Evolutionary conservation across 305 asterid genomes (phyloP).

Genomic region (Rubia tinctorum): DNA sequence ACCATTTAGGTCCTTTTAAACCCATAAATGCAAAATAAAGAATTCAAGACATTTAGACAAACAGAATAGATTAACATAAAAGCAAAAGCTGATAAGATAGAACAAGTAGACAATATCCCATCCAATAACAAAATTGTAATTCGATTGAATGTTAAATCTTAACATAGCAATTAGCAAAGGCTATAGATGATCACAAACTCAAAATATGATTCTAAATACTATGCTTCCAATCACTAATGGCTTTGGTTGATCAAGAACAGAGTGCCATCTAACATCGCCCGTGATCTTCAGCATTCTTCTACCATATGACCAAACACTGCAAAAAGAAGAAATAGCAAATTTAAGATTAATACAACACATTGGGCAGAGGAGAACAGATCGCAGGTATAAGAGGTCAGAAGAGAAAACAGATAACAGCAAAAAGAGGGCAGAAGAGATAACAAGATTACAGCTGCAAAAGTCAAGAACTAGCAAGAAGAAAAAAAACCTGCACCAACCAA

Average conservation of each 20-base stretch:
- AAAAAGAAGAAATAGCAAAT: not conserved
- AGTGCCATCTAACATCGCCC: conserved; percentile 1
- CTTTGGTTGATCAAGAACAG: not conserved
- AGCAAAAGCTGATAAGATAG: not conserved
- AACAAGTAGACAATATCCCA: not conserved
- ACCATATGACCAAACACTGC: conserved; percentile 6
- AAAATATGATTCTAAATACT: conserved; percentile 8
- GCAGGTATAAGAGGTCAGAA: too few species aligned
- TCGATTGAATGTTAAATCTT: not conserved
- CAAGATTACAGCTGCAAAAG: too few species aligned
- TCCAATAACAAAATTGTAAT: not conserved
- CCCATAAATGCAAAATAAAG: too few species aligned
- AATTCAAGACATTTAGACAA: too few species aligned
- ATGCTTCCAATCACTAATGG: conserved; percentile 16
- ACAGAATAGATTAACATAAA: too few species aligned
- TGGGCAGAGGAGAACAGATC: too few species aligned
- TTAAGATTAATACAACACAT: too few species aligned
- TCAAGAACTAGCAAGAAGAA: too few species aligned
- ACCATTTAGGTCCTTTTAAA: too few species aligned
- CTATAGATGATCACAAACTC: not conserved
- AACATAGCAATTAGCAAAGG: not conserved
- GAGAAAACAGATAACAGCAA: too few species aligned
- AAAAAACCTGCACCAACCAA: too few species aligned
- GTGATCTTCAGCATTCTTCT: conserved; percentile 14
- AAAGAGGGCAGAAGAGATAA: too few species aligned